Evolutionary conservation across 352 stramenopile genomes (phyloP).

Genomic region (Globisporangium alternatum): DNA sequence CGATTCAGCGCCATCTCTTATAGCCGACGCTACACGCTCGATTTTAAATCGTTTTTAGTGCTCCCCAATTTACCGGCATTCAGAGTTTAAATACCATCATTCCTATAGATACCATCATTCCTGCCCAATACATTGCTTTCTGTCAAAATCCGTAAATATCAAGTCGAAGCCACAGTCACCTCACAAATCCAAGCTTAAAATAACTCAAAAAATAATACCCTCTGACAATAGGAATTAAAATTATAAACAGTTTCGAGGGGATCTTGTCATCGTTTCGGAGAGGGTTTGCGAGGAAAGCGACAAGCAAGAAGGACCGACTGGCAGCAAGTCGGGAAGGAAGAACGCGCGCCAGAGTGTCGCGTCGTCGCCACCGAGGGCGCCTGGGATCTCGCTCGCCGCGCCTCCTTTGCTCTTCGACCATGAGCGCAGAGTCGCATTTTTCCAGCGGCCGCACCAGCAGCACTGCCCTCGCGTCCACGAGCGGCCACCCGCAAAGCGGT

Average conservation of each 20-base stretch:
- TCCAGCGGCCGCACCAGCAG: background rate
- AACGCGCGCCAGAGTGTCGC: background rate
- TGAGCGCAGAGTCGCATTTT: background rate
- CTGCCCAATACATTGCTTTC: no score
- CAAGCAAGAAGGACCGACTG: background rate
- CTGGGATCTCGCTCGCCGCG: background rate
- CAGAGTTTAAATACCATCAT: background rate
- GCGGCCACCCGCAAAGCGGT: constrained; percentile 1
- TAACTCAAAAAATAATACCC: no score
- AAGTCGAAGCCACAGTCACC: no score
- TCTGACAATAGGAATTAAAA: no score
- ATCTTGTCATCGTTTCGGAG: no score
- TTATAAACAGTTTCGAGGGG: background rate
- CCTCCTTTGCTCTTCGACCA: background rate
- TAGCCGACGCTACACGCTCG: background rate
- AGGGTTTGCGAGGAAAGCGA: background rate
- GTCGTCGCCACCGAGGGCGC: background rate
- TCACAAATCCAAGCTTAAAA: no score
- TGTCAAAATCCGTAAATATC: no score
- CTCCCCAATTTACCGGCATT: background rate
- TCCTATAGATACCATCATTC: background rate
- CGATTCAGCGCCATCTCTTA: background rate
- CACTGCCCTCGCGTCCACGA: background rate
- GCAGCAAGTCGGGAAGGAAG: background rate
- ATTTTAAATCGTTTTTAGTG: background rate